Percentiles rank a stretch among this genome's conserved stretches.
phyloP scores from a whole-genome alignment of 768 basidiomycete species.

The Lentinula sp. region DNA sequence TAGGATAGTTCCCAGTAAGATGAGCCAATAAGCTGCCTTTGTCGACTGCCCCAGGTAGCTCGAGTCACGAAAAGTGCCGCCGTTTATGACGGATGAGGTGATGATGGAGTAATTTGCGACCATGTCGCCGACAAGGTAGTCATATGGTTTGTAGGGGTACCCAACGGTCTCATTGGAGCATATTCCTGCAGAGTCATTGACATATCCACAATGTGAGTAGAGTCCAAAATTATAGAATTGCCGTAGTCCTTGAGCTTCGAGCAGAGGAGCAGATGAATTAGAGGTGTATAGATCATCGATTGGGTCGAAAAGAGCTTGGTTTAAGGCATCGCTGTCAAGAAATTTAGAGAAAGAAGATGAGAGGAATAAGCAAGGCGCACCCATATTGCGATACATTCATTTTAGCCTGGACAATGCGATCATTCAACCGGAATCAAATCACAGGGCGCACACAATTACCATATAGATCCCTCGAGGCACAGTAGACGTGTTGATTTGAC shows the following conservation, averaged over 20 bases:
- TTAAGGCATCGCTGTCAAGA: slow-evolving; percentile 42
- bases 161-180: slow-evolving; percentile 61
- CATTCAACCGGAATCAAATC: background rate
- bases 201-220: slow-evolving; percentile 74
- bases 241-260: slow-evolving; percentile 51
- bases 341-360: slow-evolving; percentile 2
- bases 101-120: slow-evolving; percentile 50
- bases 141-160: slow-evolving; percentile 58
- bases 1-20: slow-evolving; percentile 67
- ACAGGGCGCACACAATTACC: slow-evolving; percentile 34
- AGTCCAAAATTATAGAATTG: slow-evolving; percentile 74
- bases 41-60: slow-evolving; percentile 57
- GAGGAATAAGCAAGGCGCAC: slow-evolving; percentile 30
- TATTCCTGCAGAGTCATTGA: slow-evolving; percentile 49
- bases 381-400: slow-evolving; percentile 69
- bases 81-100: slow-evolving; percentile 45
- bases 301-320: slow-evolving; percentile 45
- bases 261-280: slow-evolving; percentile 59
- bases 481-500: slow-evolving; percentile 73
- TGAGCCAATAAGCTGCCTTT: slow-evolving; percentile 67
- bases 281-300: slow-evolving; percentile 60
- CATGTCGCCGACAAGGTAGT: slow-evolving; percentile 64
- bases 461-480: slow-evolving; percentile 69
- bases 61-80: slow-evolving; percentile 53
- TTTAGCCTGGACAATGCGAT: slow-evolving; percentile 39